Evolutionary conservation across 495 filamentous ascomycete genomes (phyloP), one percentile per base, ranked within the genome.

Genomic region (Gamarada debralockiae): DNA sequence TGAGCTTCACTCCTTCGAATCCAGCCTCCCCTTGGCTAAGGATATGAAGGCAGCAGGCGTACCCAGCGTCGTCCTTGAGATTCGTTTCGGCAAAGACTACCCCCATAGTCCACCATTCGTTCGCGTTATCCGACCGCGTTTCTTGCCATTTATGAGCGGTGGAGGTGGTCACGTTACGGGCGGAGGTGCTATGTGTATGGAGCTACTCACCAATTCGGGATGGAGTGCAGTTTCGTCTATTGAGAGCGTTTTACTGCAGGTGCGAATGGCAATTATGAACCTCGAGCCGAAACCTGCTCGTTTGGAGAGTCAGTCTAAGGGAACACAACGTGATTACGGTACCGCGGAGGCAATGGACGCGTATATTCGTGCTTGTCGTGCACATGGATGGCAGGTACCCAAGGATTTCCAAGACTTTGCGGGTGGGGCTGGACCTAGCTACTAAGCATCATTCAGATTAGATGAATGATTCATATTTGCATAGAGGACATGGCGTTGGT

Each of bases 151-250:
- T 64, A 61, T 66, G 38, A 37, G 70, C 4, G 89, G 90, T 10
- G 92, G 92, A 20, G 92, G 92, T 17, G 92, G 92, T 1, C 91
- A 97, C 65, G 85, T 97, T 50, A 96, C 92, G 0, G 62, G 70
- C n/a, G 92, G 92, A 2, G 92, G 92, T 1, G 86, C 91, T 1
- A 76, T 97, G 68, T 96, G 92, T 67, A 91, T 96, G 88, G 86
- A 97, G 67, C 74, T 96, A 6, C 77, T 97, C 31, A 96, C 92
- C 2, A 87, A 84, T 60, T 73, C 80, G 9, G 92, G 92, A 12
- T 97, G 92, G 92, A 80, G 76, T 14, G 81, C 86, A 0, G 84
- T 77, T 0, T 79, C 74, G 47, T 81, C 77, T 22, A 80, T 97
- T 52, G 92, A 97, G 69, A 85, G 77, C 44, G 83, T 96, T 3